A percentile compares a stretch with the other conserved stretches of the same genome.
These are phyloP conservation scores for Lactifluus pinguis DNA, from an alignment of 768 basidiomycete genomes.

Conservation along the genomic window DNA sequence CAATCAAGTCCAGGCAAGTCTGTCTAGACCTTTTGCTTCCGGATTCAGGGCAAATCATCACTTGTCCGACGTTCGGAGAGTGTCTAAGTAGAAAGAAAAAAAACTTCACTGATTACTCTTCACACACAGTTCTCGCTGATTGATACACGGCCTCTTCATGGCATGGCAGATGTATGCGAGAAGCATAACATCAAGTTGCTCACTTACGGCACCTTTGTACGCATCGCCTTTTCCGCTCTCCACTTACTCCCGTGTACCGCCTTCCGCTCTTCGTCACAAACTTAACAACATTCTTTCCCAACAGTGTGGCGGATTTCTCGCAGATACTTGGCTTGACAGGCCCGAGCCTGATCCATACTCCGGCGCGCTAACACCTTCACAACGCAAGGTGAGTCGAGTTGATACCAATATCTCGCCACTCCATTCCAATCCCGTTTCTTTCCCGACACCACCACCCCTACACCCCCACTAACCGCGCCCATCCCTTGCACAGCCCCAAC, in stretches of 20 bases:
- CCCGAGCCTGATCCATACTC: conserved; percentile 67
- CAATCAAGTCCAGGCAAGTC: conserved; percentile 71
- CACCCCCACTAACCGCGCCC: too few relatives aligned
- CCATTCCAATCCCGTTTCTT: too few relatives aligned
- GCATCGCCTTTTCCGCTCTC: conserved; percentile 22
- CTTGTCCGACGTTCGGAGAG: neutral
- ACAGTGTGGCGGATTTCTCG: conserved; percentile 77
- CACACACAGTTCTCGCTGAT: conserved; percentile 63
- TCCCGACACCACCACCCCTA: too few relatives aligned
- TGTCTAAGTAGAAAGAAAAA: neutral
- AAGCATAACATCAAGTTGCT: conserved; percentile 65
- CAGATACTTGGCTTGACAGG: conserved; percentile 62
- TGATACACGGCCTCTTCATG: conserved; percentile 67
- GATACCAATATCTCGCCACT: too few relatives aligned
- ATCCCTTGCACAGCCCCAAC: too few relatives aligned
- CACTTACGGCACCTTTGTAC: conserved; percentile 74
- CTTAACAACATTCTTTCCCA: neutral
- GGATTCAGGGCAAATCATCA: neutral
- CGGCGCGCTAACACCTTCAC: conserved; percentile 64
- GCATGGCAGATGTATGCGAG: conserved; percentile 68
- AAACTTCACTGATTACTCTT: neutral
- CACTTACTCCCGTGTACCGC: neutral
- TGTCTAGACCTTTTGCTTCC: neutral
- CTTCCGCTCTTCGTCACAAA: conserved; percentile 4
- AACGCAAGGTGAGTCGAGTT: conserved; percentile 48